Base-by-base conservation (phyloP, 2,329 filamentous ascomycete genomes). In the Cryphonectria radicalis region DNA sequence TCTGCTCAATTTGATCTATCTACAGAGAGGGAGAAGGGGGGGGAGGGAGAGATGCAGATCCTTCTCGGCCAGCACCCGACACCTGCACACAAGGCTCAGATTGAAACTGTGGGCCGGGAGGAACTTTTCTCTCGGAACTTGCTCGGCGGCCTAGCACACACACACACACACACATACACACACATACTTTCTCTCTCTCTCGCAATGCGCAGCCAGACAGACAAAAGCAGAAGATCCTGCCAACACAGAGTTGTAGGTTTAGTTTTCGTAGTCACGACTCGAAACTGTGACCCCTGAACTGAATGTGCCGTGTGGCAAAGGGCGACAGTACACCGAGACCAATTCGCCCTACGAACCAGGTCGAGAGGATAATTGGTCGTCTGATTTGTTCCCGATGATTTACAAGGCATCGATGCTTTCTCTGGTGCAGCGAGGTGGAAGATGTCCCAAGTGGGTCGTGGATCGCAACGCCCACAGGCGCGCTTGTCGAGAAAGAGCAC, bases 1-100 rank as follows among this genome's bases (percentile, higher is more conserved):
- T 40, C 37, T 40, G 37, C 37, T 40, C 37, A 11, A 1, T 40
- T 10, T 32, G 17, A 25, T 43, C 35, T 7, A 53, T 43, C 53
- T 35, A 35, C 55, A 53, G 7, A 59, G n/a, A 11, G 35, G 7
- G 6, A 22, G 43, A 50, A 13, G 35, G 14, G 43, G 32, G 7
- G 35, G n/a, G 17, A 35, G n/a, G 19, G 35, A n/a, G 10, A 10
- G 7, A 50, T 7, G n/a, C 22, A 25, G 35, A 67, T 67, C 65
- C 28, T 19, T 25, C 43, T 66, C 64, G 46, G 64, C 28, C 64
- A 66, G 64, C 43, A 37, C 64, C 64, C 64, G 64, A 66, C 43
- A 37, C 22, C 14, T 37, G 57, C 32, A 66, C 25, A 13, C 53
- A 50, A 37, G 28, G 35, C 17, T 25, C 28, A 46, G 13, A 25